Conservation (phyloP, 306 rosid species). For the Astragalus glycyphyllos region DNA sequence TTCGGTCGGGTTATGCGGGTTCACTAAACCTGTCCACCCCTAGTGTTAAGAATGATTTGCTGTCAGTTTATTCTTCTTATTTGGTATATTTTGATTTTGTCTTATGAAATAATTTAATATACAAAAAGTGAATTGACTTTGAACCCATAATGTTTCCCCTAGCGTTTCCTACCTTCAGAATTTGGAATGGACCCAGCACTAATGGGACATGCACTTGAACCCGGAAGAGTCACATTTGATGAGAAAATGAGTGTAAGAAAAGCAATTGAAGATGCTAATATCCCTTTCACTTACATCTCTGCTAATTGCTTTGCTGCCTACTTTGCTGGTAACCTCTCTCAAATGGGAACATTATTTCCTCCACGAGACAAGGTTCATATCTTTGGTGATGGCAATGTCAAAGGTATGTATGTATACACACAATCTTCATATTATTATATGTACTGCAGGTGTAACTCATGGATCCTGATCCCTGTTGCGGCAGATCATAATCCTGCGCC, state of each 20-base stretch:
- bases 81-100: too few species aligned
- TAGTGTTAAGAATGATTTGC: too few species aligned
- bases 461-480: too few species aligned
- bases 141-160: background rate
- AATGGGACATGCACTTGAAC: conserved; percentile 87
- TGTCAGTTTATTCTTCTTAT: too few species aligned
- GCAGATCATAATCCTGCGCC: too few species aligned
- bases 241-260: conserved; percentile 77
- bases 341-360: conserved; percentile 69
- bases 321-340: conserved; percentile 76
- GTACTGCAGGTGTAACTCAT: too few species aligned
- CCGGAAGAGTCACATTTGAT: conserved; percentile 82
- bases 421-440: background rate
- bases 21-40: too few species aligned
- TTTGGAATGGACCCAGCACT: conserved; percentile 83
- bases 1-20: too few species aligned
- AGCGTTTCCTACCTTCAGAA: conserved; percentile 95
- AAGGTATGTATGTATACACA: conserved; percentile 64
- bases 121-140: too few species aligned
- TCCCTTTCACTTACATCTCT: conserved; percentile 80
- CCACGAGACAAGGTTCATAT: conserved; percentile 64
- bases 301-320: conserved; percentile 83
- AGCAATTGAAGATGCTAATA: conserved; percentile 78
- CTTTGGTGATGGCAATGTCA: conserved; percentile 74
- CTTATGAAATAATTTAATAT: too few species aligned